phyloP scores from a whole-genome alignment of 306 rosid species.

The Quercus variabilis region DNA sequence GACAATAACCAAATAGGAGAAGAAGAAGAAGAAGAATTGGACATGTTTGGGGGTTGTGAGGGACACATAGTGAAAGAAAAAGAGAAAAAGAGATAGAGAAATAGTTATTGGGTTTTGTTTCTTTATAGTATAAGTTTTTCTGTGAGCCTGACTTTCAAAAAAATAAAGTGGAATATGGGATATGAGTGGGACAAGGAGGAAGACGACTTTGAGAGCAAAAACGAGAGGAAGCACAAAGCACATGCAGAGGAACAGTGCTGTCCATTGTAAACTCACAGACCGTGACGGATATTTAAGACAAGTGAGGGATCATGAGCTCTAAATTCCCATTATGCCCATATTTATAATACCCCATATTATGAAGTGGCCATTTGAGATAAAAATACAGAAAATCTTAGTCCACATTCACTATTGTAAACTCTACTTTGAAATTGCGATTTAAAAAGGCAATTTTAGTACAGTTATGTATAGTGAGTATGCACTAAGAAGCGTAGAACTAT shows the following conservation, averaged over 20 bases:
- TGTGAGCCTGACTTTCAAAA: neutral
- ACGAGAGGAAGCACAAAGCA: constrained; percentile 41
- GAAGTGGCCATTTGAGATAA: too few relatives aligned
- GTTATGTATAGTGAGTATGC: too few relatives aligned
- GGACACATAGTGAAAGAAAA: constrained; percentile 14
- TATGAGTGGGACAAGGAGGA: constrained; percentile 12
- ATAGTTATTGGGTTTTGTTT: neutral
- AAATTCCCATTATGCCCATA: neutral
- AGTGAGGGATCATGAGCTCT: constrained; percentile 4
- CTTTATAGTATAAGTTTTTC: neutral
- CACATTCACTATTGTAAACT: too few relatives aligned
- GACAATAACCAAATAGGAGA: constrained; percentile 56
- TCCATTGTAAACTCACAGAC: constrained; percentile 18
- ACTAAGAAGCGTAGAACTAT: too few relatives aligned
- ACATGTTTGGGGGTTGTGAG: constrained; percentile 43
- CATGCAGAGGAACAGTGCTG: constrained; percentile 38
- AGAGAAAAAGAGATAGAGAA: constrained; percentile 8
- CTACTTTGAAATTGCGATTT: too few relatives aligned
- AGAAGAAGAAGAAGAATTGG: constrained; percentile 37
- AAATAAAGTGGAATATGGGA: neutral
- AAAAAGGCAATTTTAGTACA: too few relatives aligned
- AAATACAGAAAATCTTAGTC: too few relatives aligned
- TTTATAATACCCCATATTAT: too few relatives aligned
- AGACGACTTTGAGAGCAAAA: constrained; percentile 19
- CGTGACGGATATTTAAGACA: constrained; percentile 22